Evolutionary conservation across 2,329 filamentous ascomycete genomes (phyloP), one percentile per base, ranked within the genome.

Genomic region (Colletotrichum endophyticum): DNA sequence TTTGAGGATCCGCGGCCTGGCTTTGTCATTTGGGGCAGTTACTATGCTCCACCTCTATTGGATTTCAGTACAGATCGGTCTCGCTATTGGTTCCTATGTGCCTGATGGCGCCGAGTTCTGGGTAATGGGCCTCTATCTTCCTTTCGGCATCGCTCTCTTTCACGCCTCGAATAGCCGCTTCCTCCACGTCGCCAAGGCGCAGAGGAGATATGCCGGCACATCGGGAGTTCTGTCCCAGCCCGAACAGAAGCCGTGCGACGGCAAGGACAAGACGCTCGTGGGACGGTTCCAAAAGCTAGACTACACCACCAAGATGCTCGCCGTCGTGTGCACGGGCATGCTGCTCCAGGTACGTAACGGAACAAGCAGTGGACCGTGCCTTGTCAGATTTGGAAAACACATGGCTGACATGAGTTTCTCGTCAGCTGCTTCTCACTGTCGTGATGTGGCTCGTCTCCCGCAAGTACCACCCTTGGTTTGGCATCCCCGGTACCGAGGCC

Each of bases 61-160:
- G 86, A 68, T 84, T 25, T 82, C 85, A 4, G 83, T 87, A 4
- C 81, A 85, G 76, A 81, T 84, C 5, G 86, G 80, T 2, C 88
- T 88, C 72, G 80, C 83, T 25, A 83, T 86, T 69, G 84, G 84
- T 3, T 82, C 85, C 4, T 76, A 87, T 3, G 83, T 85, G 68
- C 89, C 91, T 0, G 90, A 90, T 69, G 84, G 87, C 25, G 86
- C 86, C 19, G 91, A 93, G 82, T 94, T 88, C 81, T 94, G 92
- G 91, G 88, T 93, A 82, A 94, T 94, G 92, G 89, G 90, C 77
- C 86, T 92, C 72, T 92, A 91, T 81, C 85, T 94, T 5, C 92
- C 92, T 13, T 89, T 92, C 64, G 92, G 92, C 28, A 91, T 94
- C 71, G 92, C 91, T 9, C 84, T 94, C 7, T 94, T 94, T 80